These are phyloP conservation scores for Beta vulgaris DNA, from an alignment of 148 eudicot genomes.

Conservation along the genomic window DNA sequence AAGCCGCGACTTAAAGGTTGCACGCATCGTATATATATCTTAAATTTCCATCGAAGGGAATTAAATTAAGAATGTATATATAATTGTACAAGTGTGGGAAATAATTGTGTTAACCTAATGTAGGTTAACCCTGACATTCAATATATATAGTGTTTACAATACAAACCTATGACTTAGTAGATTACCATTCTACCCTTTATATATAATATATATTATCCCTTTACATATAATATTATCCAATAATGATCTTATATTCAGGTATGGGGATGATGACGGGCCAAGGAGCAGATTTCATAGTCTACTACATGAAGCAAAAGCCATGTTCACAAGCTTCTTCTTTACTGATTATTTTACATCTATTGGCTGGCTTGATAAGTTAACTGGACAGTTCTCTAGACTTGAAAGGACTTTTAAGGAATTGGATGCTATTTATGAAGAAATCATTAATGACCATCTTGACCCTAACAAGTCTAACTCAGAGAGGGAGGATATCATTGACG, in stretches of 20 bases:
- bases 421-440: conserved; percentile 22
- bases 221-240: too few relatives aligned
- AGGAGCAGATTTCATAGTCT: conserved; percentile 10
- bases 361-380: conserved; percentile 28
- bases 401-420: conserved; percentile 21
- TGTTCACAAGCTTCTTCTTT: conserved; percentile 12
- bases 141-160: too few relatives aligned
- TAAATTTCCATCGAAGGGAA: background rate
- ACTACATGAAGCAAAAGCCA: conserved; percentile 17
- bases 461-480: conserved; percentile 1
- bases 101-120: too few relatives aligned
- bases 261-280: background rate
- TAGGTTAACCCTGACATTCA: too few relatives aligned
- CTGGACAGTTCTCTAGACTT: conserved; percentile 12
- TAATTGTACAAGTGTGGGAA: too few relatives aligned
- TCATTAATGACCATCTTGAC: conserved; percentile 25
- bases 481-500: conserved; percentile 25
- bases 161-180: too few relatives aligned
- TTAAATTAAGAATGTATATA: too few relatives aligned
- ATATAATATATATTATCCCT: too few relatives aligned
- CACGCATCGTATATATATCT: too few relatives aligned
- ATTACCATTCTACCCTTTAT: too few relatives aligned
- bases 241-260: too few relatives aligned
- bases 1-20: too few relatives aligned
- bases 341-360: conserved; percentile 19